A percentile compares a stretch with the other conserved stretches of the same genome.
These are phyloP conservation scores for Arabis alpina DNA, from an alignment of 345 rosid species.

Conservation along the genomic window DNA sequence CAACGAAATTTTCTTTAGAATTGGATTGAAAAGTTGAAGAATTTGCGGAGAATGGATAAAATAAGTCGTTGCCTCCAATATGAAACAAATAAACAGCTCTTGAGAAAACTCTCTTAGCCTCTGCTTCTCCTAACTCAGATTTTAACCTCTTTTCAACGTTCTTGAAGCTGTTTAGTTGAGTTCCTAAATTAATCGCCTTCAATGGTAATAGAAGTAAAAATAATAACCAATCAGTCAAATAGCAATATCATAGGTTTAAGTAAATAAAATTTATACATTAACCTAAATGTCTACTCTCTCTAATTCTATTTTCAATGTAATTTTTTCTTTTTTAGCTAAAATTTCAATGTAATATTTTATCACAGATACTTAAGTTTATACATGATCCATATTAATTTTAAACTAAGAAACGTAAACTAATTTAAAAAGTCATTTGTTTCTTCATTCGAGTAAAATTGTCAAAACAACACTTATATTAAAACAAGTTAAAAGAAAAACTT, in stretches of 20 bases:
- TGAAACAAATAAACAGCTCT: constrained; percentile 47
- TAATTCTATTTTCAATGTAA: too few species aligned
- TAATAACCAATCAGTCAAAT: background rate
- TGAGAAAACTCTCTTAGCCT: constrained; percentile 41
- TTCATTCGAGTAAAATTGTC: too few species aligned
- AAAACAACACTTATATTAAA: too few species aligned
- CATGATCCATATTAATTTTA: too few species aligned
- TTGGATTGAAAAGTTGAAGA: constrained; percentile 25
- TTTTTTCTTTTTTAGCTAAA: too few species aligned
- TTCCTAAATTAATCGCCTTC: constrained; percentile 49
- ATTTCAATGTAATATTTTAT: background rate
- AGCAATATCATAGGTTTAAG: background rate
- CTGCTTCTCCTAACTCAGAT: constrained; percentile 44
- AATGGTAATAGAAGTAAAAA: background rate
- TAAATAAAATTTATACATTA: too few species aligned
- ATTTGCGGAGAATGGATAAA: constrained; percentile 40
- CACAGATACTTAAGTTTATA: background rate
- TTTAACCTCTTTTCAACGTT: constrained; percentile 38
- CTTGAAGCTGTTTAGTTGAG: constrained; percentile 47
- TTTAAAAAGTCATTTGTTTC: too few species aligned
- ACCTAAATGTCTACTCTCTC: too few species aligned
- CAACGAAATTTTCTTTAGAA: constrained; percentile 30
- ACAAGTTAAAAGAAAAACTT: too few species aligned
- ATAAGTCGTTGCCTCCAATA: constrained; percentile 51
- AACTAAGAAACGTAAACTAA: too few species aligned